phyloP scores from a whole-genome alignment of 176 grass and related monocot species.

The Pontederia paniculata region DNA sequence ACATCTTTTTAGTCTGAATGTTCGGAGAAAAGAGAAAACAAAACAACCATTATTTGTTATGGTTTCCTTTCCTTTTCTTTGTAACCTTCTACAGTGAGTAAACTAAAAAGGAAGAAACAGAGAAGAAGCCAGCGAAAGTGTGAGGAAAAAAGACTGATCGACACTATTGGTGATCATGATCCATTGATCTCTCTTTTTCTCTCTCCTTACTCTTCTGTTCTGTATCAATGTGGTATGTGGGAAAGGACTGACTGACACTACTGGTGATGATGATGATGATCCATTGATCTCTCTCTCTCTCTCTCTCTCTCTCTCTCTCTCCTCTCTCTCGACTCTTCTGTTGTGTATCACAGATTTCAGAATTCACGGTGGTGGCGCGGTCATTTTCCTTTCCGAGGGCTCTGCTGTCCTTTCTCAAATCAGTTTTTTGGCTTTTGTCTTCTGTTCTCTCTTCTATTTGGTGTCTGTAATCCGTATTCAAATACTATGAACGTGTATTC shows the following conservation, averaged over 20 bases:
- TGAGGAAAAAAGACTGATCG: constrained; percentile 18
- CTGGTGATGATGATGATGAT: constrained; percentile 20
- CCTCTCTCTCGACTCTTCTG: constrained; percentile 13
- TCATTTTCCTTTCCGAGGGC: not conserved
- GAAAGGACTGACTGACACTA: constrained; percentile 18
- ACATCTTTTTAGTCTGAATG: no score
- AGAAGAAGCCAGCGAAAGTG: constrained; percentile 20
- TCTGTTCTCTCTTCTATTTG: constrained; percentile 17
- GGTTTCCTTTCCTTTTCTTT: constrained; percentile 15
- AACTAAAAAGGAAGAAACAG: constrained; percentile 14
- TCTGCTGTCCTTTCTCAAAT: constrained; percentile 12
- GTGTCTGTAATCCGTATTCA: constrained; percentile 40
- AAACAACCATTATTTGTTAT: not conserved
- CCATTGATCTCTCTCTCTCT: constrained; percentile 26
- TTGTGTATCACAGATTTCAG: not conserved
- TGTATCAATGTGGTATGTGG: not conserved
- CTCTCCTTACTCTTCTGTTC: no score
- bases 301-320: constrained; percentile 20
- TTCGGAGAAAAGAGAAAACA: not conserved
- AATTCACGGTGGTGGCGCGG: not conserved
- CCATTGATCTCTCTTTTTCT: constrained; percentile 25
- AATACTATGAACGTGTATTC: constrained; percentile 37
- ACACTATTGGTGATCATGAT: constrained; percentile 19
- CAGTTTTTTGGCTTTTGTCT: constrained; percentile 30
- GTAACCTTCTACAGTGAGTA: constrained; percentile 16